phyloP scores from a whole-genome alignment of 2,329 filamentous ascomycete species.

The Juglanconis oblonga region DNA sequence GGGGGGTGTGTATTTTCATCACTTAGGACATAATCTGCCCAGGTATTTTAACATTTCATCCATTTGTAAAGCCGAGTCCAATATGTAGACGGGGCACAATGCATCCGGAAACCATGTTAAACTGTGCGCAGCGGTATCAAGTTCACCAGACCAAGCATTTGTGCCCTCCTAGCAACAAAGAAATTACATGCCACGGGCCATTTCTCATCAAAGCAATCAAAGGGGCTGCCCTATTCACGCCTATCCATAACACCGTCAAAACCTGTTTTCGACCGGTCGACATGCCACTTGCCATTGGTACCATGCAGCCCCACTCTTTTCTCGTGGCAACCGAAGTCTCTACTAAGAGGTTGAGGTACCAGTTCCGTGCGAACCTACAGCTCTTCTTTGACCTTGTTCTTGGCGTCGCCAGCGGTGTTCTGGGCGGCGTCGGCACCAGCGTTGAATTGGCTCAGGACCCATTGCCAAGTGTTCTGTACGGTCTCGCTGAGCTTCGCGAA shows the following conservation, averaged over 20 bases:
- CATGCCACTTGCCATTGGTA: neutral
- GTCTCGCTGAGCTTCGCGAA: slow-evolving; percentile 59
- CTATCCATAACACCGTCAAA: neutral
- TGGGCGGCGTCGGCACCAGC: slow-evolving; percentile 47
- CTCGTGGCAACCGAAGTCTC: neutral
- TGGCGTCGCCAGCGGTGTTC: slow-evolving; percentile 41
- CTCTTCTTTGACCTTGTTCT: slow-evolving; percentile 44
- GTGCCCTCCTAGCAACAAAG: slow-evolving; percentile 3
- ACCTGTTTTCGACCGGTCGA: neutral
- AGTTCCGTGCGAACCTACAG: slow-evolving; percentile 36
- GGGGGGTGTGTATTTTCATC: too few relatives aligned
- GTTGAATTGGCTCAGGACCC: slow-evolving; percentile 48
- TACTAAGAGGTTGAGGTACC: neutral
- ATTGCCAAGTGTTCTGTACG: slow-evolving; percentile 46
- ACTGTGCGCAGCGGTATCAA: slow-evolving; percentile 16
- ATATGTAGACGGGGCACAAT: slow-evolving; percentile 9
- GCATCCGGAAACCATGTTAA: neutral
- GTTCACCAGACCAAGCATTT: slow-evolving; percentile 6
- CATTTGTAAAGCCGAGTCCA: slow-evolving; percentile 1
- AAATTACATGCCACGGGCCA: slow-evolving; percentile 3
- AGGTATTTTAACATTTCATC: neutral
- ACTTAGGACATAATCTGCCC: too few relatives aligned
- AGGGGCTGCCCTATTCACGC: neutral
- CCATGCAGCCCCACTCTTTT: neutral
- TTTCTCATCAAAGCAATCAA: neutral